phyloP scores from a whole-genome alignment of 192 early-diverging fungal species.

The Entomortierella beljakovae region DNA sequence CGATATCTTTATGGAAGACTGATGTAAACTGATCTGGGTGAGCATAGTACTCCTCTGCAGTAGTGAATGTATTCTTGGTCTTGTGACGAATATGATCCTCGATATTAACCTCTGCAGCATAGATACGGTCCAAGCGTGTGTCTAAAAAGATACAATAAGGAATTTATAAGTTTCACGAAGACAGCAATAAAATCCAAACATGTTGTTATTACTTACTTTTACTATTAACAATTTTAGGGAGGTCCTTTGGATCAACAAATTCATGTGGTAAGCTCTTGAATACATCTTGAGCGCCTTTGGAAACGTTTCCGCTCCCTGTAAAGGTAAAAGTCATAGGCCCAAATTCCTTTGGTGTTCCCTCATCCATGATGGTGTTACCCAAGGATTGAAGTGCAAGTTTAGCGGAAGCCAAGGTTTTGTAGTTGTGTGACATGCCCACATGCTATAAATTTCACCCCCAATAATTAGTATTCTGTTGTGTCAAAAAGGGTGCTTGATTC shows the following conservation, averaged over 20 bases:
- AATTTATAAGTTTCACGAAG: background rate
- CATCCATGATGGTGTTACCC: constrained; percentile 84
- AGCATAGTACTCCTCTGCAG: constrained; percentile 75
- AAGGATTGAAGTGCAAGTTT: constrained; percentile 68
- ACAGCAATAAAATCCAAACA: background rate
- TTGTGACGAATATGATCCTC: constrained; percentile 88
- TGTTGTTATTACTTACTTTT: constrained; percentile 60
- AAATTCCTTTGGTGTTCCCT: constrained; percentile 89
- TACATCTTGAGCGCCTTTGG: constrained; percentile 90
- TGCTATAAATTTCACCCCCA: constrained; percentile 51
- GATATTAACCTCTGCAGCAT: constrained; percentile 82
- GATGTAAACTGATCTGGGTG: constrained; percentile 68
- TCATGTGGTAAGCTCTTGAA: constrained; percentile 94
- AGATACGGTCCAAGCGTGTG: constrained; percentile 78
- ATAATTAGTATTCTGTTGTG: background rate
- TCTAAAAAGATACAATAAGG: constrained; percentile 50
- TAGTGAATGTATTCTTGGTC: constrained; percentile 68
- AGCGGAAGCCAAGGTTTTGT: constrained; percentile 73
- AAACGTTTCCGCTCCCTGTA: constrained; percentile 93
- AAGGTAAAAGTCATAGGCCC: constrained; percentile 93
- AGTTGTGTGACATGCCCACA: constrained; percentile 79
- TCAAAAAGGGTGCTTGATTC: background rate
- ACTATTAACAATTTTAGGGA: constrained; percentile 66
- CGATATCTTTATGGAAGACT: constrained; percentile 69
- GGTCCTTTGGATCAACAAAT: constrained; percentile 80